Evolutionary conservation across 768 basidiomycete species (phyloP).

Genomic region (Boletus reticulatus): DNA sequence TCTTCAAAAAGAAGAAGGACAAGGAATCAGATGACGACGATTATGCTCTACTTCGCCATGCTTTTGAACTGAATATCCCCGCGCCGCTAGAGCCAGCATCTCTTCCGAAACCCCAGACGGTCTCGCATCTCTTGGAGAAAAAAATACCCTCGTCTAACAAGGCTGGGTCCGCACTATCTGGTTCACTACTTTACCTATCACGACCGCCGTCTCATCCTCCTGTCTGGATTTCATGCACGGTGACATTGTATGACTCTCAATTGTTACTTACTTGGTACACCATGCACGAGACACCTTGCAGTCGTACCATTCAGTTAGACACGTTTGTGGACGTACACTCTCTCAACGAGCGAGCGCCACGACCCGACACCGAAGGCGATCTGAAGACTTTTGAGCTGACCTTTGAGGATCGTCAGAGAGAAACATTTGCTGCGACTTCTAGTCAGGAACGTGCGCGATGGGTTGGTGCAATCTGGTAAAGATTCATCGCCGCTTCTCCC

Average conservation of each 20-base stretch:
- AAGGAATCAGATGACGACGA: constrained; percentile 30
- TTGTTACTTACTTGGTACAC: constrained; percentile 51
- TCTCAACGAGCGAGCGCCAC: constrained; percentile 45
- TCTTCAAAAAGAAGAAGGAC: constrained; percentile 50
- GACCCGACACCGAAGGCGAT: constrained; percentile 43
- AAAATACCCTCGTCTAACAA: neutral
- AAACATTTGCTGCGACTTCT: constrained; percentile 62
- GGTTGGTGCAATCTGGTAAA: constrained; percentile 74
- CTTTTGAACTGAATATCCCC: constrained; percentile 5
- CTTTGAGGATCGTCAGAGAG: constrained; percentile 49
- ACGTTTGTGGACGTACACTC: constrained; percentile 67
- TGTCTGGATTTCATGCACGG: constrained; percentile 51
- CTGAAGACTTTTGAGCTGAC: constrained; percentile 63
- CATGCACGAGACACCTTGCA: constrained; percentile 37
- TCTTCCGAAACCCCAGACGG: neutral
- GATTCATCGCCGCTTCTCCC: constrained; percentile 6
- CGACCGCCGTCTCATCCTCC: constrained; percentile 31
- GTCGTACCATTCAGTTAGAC: constrained; percentile 47
- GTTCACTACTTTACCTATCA: constrained; percentile 49
- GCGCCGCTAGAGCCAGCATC: neutral
- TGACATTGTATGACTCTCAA: constrained; percentile 35
- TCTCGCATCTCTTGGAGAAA: neutral
- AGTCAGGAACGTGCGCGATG: constrained; percentile 66
- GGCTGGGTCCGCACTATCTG: constrained; percentile 8
- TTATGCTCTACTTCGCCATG: neutral